phyloP scores from a whole-genome alignment of 2,329 filamentous ascomycete genomes.

The Apiospora pterosperma region DNA sequence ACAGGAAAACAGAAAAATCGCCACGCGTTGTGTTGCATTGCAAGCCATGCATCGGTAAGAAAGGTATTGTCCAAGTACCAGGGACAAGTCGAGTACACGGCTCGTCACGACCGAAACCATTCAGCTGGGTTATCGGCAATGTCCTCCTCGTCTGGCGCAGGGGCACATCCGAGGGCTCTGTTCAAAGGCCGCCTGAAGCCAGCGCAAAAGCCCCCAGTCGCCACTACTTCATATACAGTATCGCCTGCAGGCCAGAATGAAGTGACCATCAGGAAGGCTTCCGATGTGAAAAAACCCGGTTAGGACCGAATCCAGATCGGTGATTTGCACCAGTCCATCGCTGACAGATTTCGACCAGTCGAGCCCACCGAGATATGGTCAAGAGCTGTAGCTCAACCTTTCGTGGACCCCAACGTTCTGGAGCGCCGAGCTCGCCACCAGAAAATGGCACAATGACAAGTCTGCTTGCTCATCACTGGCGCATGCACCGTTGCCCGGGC shows the following conservation, averaged over 20 bases:
- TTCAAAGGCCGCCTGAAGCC: conserved; percentile 9
- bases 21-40: background rate
- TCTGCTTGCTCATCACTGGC: background rate
- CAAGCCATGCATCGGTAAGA: background rate
- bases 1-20: background rate
- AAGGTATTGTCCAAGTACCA: background rate
- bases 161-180: background rate
- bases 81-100: background rate
- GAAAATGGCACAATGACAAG: background rate
- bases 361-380: conserved; percentile 23
- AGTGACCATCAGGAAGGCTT: conserved; percentile 3
- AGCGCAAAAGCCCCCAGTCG: background rate
- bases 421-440: conserved; percentile 15
- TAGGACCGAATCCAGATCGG: background rate
- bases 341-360: conserved; percentile 12
- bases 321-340: too few species aligned
- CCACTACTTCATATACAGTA: conserved; percentile 7
- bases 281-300: conserved; percentile 4
- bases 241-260: background rate
- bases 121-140: background rate
- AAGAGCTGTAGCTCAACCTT: conserved; percentile 26
- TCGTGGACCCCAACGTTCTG: conserved; percentile 27
- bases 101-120: background rate
- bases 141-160: background rate
- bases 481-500: background rate